Conservation (phyloP, 2,329 filamentous ascomycete genomes). For the Parastagonospora avenae region DNA sequence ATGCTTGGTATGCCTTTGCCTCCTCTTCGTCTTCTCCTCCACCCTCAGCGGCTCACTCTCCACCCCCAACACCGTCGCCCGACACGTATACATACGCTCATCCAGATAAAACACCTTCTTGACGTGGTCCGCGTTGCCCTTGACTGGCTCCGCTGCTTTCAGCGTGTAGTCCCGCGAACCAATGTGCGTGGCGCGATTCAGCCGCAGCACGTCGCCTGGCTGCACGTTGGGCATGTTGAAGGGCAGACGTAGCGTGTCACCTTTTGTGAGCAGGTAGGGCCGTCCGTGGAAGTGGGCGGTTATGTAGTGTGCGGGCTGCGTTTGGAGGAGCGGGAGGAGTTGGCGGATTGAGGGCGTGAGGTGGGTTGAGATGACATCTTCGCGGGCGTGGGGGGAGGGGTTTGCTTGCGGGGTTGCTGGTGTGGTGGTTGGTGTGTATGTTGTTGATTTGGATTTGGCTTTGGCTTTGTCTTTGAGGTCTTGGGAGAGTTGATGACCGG, state of each 20-base stretch:
- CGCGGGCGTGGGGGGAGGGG: conserved; percentile 25
- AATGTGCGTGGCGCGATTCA: conserved; percentile 82
- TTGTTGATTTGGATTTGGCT: conserved; percentile 24
- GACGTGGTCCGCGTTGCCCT: conserved; percentile 35
- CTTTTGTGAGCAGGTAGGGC: conserved; percentile 75
- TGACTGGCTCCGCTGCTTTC: conserved; percentile 55
- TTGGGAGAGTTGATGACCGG: conserved; percentile 47
- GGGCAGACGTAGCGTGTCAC: conserved; percentile 56
- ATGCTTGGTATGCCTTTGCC: conserved; percentile 68
- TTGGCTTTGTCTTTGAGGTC: conserved; percentile 30
- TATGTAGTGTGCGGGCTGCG: conserved; percentile 78
- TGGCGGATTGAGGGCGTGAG: conserved; percentile 63
- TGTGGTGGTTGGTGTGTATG: conserved; percentile 15
- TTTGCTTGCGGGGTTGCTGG: conserved; percentile 16
- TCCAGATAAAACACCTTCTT: conserved; percentile 69
- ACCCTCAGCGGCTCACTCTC: conserved; percentile 70
- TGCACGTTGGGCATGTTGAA: conserved; percentile 56
- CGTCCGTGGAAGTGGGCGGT: conserved; percentile 78
- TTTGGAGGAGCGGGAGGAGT: conserved; percentile 72
- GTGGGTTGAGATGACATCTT: conserved; percentile 36
- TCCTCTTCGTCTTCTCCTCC: conserved; percentile 67
- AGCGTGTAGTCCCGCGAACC: conserved; percentile 91
- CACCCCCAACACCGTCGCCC: conserved; percentile 81
- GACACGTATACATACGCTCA: conserved; percentile 80
- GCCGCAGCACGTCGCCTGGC: conserved; percentile 82